Evolutionary conservation across 1,139 yeast species (phyloP), one percentile per base, ranked within the genome.

Genomic region (Taiozyma sp.): DNA sequence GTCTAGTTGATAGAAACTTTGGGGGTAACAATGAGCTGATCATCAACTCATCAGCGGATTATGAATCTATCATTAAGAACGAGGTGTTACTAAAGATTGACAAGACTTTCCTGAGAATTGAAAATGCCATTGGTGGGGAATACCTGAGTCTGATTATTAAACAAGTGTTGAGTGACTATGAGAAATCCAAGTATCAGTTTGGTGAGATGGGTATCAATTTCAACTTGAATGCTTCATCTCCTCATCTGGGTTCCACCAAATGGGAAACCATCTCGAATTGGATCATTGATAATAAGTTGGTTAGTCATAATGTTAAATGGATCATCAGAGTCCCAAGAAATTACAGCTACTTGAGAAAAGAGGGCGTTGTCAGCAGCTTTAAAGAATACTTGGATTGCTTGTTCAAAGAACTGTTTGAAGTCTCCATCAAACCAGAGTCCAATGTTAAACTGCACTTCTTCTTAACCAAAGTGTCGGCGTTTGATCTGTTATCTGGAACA

Each of bases 81-180:
- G 62, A 60, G 30, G 48, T 56, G 1, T 39, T 61, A 26, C 26
- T 54, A 14, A 84, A 97, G 67, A 75, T 95, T 64, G 82, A 98
- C 67, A 97, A 90, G 64, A 93, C 95, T 44, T 95, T 95, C 65
- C 74, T 95, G 62, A 91, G 93, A 68, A 89, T 98, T 0, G 97
- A 95, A 64, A 95, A 95, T 67, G 88, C 80, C 64, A 87, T 95
- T 60, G 69, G 85, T 50, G 99, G 99, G n/a, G 76, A 81, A 49
- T 95, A 91, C 64, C 75, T 95, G 54, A 97, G 97, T 2, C 96
- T 89, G 64, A 75, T 93, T 54, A 88, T 98, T 21, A 81, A 81
- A 58, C 97, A 93, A 68, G 98, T 93, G n/a, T 77, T 93, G 63
- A 85, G 86, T 58, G 99, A 95, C 43, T 61, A 56, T 46, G 65